Conservation (phyloP, 2,329 filamentous ascomycete species). For the Fusarium sororula region DNA sequence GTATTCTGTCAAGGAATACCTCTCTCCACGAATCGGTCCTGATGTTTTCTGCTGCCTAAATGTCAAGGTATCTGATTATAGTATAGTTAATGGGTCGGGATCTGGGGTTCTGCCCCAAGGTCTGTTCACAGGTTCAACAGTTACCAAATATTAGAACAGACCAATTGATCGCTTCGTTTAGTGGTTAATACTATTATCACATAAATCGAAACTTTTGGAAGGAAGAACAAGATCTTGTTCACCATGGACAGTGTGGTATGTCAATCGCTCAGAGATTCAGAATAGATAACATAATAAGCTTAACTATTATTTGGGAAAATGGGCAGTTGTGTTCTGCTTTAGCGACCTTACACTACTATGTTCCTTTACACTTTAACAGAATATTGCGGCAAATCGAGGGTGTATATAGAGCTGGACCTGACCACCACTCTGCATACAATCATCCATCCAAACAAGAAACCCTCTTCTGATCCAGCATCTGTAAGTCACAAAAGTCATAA, state of each 20-base stretch:
- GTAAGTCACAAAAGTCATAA: accelerated
- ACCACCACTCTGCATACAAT: not conserved
- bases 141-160: not conserved
- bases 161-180: accelerated
- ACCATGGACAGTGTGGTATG: not conserved
- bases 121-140: not conserved
- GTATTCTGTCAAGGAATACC: not conserved
- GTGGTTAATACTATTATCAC: not conserved
- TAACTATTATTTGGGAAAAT: accelerated
- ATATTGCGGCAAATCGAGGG: accelerated
- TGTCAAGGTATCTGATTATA: too few relatives aligned
- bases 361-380: not conserved
- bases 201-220: accelerated
- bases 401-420: not conserved
- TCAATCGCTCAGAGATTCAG: accelerated
- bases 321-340: not conserved
- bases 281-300: too few relatives aligned
- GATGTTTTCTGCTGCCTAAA: accelerated
- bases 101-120: accelerated
- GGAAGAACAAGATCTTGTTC: not conserved
- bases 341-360: accelerated
- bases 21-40: accelerated
- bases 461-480: not conserved
- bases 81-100: too few relatives aligned
- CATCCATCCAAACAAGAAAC: not conserved